A percentile compares a stretch with the other conserved stretches of the same genome.
phyloP scores from a whole-genome alignment of 768 basidiomycete genomes.

The Tephrocybe sp. region DNA sequence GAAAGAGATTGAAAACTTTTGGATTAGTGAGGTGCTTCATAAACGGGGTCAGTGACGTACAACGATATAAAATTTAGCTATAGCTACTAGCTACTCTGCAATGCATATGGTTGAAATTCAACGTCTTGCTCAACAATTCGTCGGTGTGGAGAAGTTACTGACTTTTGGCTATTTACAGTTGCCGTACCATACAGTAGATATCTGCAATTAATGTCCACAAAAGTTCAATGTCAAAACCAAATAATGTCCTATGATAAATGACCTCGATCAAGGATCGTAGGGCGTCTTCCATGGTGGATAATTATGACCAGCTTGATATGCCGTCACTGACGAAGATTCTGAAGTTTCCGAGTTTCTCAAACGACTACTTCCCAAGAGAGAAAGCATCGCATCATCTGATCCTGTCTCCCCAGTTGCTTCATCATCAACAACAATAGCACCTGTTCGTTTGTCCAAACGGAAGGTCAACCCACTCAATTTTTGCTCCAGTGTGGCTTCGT shows the following conservation, averaged over 20 bases:
- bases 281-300: slow-evolving; percentile 25
- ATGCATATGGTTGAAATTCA: too few relatives aligned
- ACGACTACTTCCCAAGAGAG: slow-evolving; percentile 27
- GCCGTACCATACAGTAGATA: too few relatives aligned
- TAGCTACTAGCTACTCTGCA: too few relatives aligned
- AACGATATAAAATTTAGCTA: too few relatives aligned
- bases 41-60: too few relatives aligned
- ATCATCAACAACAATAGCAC: slow-evolving; percentile 60
- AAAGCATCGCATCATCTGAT: slow-evolving; percentile 35
- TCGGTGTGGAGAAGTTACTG: too few relatives aligned
- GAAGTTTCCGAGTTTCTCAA: slow-evolving; percentile 15
- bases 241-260: not conserved
- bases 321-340: slow-evolving; percentile 16
- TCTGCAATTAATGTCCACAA: not conserved
- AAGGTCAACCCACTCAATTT: slow-evolving; percentile 53
- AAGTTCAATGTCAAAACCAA: not conserved
- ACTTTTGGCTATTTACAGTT: too few relatives aligned
- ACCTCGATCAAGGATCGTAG: slow-evolving; percentile 14
- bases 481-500: slow-evolving; percentile 37
- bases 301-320: slow-evolving; percentile 21
- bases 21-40: too few relatives aligned
- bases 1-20: too few relatives aligned
- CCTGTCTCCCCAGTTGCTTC: slow-evolving; percentile 26
- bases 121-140: too few relatives aligned
- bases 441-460: slow-evolving; percentile 53